Conservation (phyloP, 495 filamentous ascomycete species). For the Bacidia gigantensis region DNA sequence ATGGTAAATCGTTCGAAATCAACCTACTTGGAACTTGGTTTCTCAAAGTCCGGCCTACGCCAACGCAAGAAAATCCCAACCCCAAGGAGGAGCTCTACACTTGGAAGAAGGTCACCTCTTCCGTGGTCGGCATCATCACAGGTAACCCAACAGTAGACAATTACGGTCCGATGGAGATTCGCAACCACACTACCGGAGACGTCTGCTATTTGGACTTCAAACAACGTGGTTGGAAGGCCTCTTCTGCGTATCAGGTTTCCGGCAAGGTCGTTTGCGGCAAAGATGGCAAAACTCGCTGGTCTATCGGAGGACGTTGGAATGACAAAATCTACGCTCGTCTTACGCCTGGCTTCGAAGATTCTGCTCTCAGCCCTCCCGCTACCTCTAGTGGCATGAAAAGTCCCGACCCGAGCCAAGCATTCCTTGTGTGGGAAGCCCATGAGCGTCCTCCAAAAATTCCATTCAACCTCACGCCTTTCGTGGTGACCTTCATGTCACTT, state of each 20-base stretch:
- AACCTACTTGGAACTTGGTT: slow-evolving; percentile 97
- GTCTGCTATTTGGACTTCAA: slow-evolving; percentile 89
- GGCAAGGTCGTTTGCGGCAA: slow-evolving; percentile 74
- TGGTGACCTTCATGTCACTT: slow-evolving; percentile 80
- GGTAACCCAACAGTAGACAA: slow-evolving; percentile 96
- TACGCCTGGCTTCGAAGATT: slow-evolving; percentile 77
- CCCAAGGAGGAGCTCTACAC: slow-evolving; percentile 87
- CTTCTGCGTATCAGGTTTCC: slow-evolving; percentile 70
- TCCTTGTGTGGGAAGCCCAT: slow-evolving; percentile 86
- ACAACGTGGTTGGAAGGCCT: slow-evolving; percentile 84
- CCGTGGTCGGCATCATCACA: slow-evolving; percentile 96
- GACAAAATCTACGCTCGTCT: slow-evolving; percentile 91
- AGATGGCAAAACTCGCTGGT: slow-evolving; percentile 64
- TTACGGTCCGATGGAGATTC: slow-evolving; percentile 93
- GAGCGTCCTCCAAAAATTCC: slow-evolving; percentile 68
- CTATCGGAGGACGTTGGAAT: slow-evolving; percentile 90
- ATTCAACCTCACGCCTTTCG: slow-evolving; percentile 96
- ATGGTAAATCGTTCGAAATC: slow-evolving; percentile 94
- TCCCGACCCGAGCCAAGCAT: slow-evolving; percentile 48
- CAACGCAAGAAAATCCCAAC: slow-evolving; percentile 19
- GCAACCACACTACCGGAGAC: slow-evolving; percentile 91
- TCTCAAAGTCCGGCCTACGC: slow-evolving; percentile 62
- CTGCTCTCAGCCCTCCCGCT: slow-evolving; percentile 41
- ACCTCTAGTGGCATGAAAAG: slow-evolving; percentile 18
- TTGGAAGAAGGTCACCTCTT: slow-evolving; percentile 97